phyloP scores from a whole-genome alignment of 2,329 filamentous ascomycete genomes.

The Stachybotrys chartarum region DNA sequence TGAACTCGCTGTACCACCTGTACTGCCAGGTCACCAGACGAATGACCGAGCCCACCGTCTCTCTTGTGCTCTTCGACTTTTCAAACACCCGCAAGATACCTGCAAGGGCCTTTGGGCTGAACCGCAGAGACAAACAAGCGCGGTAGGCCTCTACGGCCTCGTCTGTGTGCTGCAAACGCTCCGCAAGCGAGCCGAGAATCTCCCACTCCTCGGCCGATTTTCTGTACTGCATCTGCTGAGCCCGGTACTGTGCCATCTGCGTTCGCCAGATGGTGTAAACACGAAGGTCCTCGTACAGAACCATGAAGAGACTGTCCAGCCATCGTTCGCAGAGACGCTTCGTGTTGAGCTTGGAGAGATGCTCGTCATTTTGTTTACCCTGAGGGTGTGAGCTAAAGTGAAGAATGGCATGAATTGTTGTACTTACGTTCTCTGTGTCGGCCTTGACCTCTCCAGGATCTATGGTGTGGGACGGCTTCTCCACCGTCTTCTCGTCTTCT shows the following conservation, averaged over 20 bases:
- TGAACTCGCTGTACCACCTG: slow-evolving; percentile 99
- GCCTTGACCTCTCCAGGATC: slow-evolving; percentile 71
- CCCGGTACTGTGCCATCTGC: slow-evolving; percentile 91
- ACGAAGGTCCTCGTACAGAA: slow-evolving; percentile 92
- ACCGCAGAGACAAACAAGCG: slow-evolving; percentile 77
- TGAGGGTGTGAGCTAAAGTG: slow-evolving; percentile 5
- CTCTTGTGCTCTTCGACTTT: slow-evolving; percentile 68
- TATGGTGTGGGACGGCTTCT: slow-evolving; percentile 74
- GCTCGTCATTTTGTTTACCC: slow-evolving; percentile 45
- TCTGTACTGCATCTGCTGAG: slow-evolving; percentile 91
- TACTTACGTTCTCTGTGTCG: slow-evolving; percentile 61
- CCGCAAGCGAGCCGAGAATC: slow-evolving; percentile 86
- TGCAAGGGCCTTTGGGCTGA: slow-evolving; percentile 85
- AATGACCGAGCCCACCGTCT: slow-evolving; percentile 79
- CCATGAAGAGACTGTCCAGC: slow-evolving; percentile 99
- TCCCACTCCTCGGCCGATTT: slow-evolving; percentile 98
- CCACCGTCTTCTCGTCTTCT: slow-evolving; percentile 40
- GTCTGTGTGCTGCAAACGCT: slow-evolving; percentile 84
- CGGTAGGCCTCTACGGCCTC: slow-evolving; percentile 93
- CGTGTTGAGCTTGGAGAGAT: slow-evolving; percentile 89
- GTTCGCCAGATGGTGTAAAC: slow-evolving; percentile 99
- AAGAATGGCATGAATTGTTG: neutral
- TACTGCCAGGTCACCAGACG: slow-evolving; percentile 96
- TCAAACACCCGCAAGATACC: slow-evolving; percentile 79
- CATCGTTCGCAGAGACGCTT: slow-evolving; percentile 96